Evolutionary conservation across 306 rosid genomes (phyloP), one percentile per base, ranked within the genome.

Genomic region (Morella rubra): DNA sequence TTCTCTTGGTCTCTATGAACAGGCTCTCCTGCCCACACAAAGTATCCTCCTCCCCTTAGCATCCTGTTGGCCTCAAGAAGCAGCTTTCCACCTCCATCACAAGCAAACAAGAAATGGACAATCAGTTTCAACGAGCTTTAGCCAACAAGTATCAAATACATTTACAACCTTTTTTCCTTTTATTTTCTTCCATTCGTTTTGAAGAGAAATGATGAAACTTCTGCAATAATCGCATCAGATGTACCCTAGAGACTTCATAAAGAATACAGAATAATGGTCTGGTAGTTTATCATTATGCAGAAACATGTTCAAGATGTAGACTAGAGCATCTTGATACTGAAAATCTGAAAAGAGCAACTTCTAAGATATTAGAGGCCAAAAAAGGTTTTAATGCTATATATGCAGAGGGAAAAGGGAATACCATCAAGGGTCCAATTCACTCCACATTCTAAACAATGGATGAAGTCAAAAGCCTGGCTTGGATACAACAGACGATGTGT

Each of bases 1-100:
- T 71, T 71, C 65, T 85, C 90, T 83, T 90, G 92, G 60, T 86
- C 92, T 80, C 90, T 91, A 82, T 91, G 86, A 71, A 93, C 93
- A 15, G 96, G 96, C 79, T 93, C 96, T 19, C 96, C 97, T 15
- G 97, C 97, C 98, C 98, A 93, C 19, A 89, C 91, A 84, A 91
- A 93, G 81, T 93, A 89, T 53, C 94, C 93, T 76, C 98, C 97
- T 0, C 93, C 93, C 81, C 97, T 88, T 74, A 93, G 90, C 78
- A 91, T 82, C 90, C 98, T 87, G 86, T 91, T 75, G 44, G 80
- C 93, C 90, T 93, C 98, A 22, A 93, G 93, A 76, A 93, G 97
- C 88, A 87, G 83, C 86, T 88, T 87, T 76, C 98, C 98, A 85
- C 87, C 97, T 93, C 50, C 86, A 87, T 72, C 74, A 80, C 54